phyloP scores from a whole-genome alignment of 2,329 filamentous ascomycete genomes.

The Cladosporium sp. region DNA sequence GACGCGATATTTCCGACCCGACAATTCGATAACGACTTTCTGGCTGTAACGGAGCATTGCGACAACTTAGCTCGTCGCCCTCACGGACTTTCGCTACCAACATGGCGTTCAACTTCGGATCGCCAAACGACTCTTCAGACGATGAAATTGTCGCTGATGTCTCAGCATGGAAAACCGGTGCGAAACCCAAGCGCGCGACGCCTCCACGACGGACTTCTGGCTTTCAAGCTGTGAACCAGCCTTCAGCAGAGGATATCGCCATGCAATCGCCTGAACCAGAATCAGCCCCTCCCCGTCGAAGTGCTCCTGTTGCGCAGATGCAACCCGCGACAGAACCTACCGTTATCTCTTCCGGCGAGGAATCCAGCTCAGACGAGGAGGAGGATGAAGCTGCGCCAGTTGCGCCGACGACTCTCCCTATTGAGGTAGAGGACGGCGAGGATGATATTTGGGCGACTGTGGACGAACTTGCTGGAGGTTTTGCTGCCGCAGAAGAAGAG shows the following conservation, averaged over 20 bases:
- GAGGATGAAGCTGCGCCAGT: background rate
- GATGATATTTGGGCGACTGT: constrained; percentile 21
- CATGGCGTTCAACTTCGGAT: constrained; percentile 34
- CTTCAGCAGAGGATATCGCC: constrained; percentile 5
- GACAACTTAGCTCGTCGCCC: background rate
- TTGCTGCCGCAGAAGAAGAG: constrained; percentile 5
- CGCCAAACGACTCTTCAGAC: constrained; percentile 33
- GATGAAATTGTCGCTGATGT: constrained; percentile 34
- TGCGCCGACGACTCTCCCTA: background rate
- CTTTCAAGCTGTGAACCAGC: constrained; percentile 22
- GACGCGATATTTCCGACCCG: background rate
- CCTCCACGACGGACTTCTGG: constrained; percentile 19
- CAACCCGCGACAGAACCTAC: constrained; percentile 14
- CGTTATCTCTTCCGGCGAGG: constrained; percentile 19
- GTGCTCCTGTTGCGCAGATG: constrained; percentile 30
- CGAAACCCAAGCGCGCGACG: constrained; percentile 8
- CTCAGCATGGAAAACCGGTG: constrained; percentile 32
- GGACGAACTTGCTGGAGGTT: constrained; percentile 18
- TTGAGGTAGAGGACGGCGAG: constrained; percentile 11
- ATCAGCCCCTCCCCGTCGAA: constrained; percentile 18
- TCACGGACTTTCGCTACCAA: background rate
- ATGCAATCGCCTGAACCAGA: constrained; percentile 18
- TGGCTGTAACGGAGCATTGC: constrained; percentile 1
- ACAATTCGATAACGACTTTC: background rate
- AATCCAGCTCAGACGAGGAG: constrained; percentile 17